Evolutionary conservation across 768 basidiomycete genomes (phyloP).

Genomic region (Calocera cornea): DNA sequence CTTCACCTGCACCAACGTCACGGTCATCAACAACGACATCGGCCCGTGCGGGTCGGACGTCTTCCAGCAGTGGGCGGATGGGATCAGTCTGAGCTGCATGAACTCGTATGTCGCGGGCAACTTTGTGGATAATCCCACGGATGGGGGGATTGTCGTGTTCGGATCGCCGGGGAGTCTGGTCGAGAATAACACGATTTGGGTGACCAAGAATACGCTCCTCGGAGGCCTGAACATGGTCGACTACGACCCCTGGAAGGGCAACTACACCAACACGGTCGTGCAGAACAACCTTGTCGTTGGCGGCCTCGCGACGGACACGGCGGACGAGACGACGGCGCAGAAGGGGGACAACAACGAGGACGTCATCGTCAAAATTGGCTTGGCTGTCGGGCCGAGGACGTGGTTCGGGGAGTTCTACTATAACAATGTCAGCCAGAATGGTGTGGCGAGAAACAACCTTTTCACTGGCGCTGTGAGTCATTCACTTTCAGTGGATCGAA

Average conservation of each 20-base stretch:
- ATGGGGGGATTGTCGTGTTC: slow-evolving; percentile 69
- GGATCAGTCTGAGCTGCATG: slow-evolving; percentile 58
- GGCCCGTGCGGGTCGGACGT: slow-evolving; percentile 57
- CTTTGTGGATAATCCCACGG: slow-evolving; percentile 56
- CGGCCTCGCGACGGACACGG: slow-evolving; percentile 45
- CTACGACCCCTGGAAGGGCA: slow-evolving; percentile 49
- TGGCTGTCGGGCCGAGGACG: slow-evolving; percentile 61
- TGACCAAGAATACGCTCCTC: slow-evolving; percentile 54
- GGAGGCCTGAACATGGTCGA: slow-evolving; percentile 74
- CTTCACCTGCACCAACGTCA: slow-evolving; percentile 46
- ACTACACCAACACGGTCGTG: slow-evolving; percentile 52
- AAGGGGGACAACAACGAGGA: slow-evolving; percentile 45
- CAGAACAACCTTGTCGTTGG: slow-evolving; percentile 54
- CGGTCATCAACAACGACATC: slow-evolving; percentile 70
- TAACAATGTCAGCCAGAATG: slow-evolving; percentile 42
- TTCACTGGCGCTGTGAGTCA: slow-evolving; percentile 17
- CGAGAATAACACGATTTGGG: slow-evolving; percentile 65
- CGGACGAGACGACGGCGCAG: neutral
- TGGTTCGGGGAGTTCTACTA: slow-evolving; percentile 55
- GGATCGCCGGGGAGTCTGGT: slow-evolving; percentile 60
- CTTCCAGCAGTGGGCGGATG: slow-evolving; percentile 69
- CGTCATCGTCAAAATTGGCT: slow-evolving; percentile 70
- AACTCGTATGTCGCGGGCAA: slow-evolving; percentile 53
- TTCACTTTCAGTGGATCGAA: neutral
- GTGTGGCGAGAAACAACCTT: slow-evolving; percentile 40